A percentile compares a stretch with the other conserved stretches of the same genome.
Conservation (phyloP, 768 basidiomycete species). For the Russula abietina region DNA sequence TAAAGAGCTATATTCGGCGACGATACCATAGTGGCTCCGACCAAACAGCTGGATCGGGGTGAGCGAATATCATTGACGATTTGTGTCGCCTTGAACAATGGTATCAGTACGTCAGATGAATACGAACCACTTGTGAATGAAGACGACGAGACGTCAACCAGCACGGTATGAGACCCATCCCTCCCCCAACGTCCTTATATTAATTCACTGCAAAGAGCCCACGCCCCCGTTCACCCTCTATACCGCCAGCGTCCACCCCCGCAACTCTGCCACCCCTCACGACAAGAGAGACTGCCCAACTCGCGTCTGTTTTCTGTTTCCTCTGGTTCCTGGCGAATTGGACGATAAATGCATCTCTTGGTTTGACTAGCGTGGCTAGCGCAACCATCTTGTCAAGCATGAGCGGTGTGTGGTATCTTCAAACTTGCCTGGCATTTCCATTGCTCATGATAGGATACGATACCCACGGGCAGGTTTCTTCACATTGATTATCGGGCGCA, state of each 20-base stretch:
- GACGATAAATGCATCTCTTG: conserved; percentile 76
- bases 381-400: conserved; percentile 84
- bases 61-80: conserved; percentile 3
- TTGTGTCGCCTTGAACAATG: not conserved
- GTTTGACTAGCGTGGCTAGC: conserved; percentile 90
- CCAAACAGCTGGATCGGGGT: not conserved
- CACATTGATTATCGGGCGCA: conserved; percentile 75
- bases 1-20: conserved; percentile 33
- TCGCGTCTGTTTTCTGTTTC: conserved; percentile 78
- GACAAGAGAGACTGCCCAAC: conserved; percentile 60
- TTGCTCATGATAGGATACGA: not conserved
- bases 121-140: conserved; percentile 32
- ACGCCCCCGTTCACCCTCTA: conserved; percentile 2
- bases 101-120: conserved; percentile 23
- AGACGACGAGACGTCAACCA: conserved; percentile 14
- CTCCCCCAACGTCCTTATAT: not conserved
- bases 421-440: not conserved
- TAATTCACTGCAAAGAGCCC: conserved; percentile 1
- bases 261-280: conserved; percentile 43
- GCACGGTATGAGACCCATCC: conserved; percentile 14
- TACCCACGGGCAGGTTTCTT: conserved; percentile 66
- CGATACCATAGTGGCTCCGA: not conserved
- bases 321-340: conserved; percentile 96
- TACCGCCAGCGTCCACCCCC: conserved; percentile 7
- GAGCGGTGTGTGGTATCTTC: conserved; percentile 55